Evolutionary conservation across 768 basidiomycete genomes (phyloP).

Genomic region (Rhizopogon roseolus): DNA sequence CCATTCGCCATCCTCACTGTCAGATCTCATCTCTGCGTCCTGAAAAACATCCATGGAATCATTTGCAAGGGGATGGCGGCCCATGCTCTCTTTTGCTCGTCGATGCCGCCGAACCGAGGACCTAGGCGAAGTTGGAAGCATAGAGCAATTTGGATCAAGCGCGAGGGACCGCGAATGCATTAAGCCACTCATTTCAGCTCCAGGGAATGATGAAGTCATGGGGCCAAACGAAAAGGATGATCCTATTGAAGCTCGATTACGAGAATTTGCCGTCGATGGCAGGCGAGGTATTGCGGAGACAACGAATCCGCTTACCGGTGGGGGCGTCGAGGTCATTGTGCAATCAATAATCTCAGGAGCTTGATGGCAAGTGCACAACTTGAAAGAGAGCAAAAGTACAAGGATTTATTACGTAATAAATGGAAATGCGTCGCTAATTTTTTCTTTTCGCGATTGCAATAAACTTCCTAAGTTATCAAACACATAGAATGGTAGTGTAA

Average conservation of each 20-base stretch:
- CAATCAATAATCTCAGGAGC: neutral
- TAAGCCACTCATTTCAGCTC: conserved; percentile 56
- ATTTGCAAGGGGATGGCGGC: conserved; percentile 69
- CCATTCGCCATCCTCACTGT: conserved; percentile 68
- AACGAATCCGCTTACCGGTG: conserved; percentile 37
- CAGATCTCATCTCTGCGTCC: conserved; percentile 56
- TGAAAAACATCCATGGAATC: conserved; percentile 74
- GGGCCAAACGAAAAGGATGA: conserved; percentile 83
- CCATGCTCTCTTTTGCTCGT: conserved; percentile 48
- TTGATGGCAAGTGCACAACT: too few species aligned
- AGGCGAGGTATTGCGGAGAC: conserved; percentile 46
- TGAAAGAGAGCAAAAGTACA: too few species aligned
- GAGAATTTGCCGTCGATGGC: conserved; percentile 49
- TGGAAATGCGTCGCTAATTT: too few species aligned
- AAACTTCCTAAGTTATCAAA: neutral
- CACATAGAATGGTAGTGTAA: neutral
- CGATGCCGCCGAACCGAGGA: conserved; percentile 61
- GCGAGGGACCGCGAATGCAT: conserved; percentile 52
- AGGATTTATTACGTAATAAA: neutral
- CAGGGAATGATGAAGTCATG: conserved; percentile 66
- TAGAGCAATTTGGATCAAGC: conserved; percentile 78
- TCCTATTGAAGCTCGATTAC: conserved; percentile 65
- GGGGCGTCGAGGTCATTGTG: conserved; percentile 41
- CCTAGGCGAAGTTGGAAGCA: conserved; percentile 69
- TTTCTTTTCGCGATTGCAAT: too few species aligned